Evolutionary conservation across 1,284 basidiomycete species (phyloP).

Genomic region (Puccinia triticina): DNA sequence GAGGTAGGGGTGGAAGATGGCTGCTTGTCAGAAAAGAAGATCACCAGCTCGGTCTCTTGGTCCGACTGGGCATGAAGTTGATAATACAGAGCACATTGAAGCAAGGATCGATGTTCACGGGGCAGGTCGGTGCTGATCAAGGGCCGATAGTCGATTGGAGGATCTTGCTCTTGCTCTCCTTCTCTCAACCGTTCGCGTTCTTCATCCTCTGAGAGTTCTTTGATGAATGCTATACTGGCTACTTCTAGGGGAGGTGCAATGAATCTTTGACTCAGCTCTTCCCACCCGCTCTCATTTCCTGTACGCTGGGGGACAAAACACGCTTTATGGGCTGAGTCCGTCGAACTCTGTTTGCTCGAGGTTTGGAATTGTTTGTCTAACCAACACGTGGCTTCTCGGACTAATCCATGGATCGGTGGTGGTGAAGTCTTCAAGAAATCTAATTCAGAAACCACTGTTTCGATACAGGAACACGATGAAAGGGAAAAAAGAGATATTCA

Average conservation of each 20-base stretch:
- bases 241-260: conserved; percentile 30
- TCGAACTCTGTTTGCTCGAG: not conserved
- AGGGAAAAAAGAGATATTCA: not conserved
- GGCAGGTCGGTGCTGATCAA: conserved; percentile 27
- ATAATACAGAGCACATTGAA: conserved; percentile 39
- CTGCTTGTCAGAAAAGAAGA: conserved; percentile 7
- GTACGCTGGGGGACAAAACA: conserved; percentile 31
- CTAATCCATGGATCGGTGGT: conserved; percentile 30
- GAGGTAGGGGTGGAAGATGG: not conserved
- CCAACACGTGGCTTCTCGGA: conserved; percentile 41
- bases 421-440: conserved; percentile 40
- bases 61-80: conserved; percentile 15
- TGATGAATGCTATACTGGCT: conserved; percentile 15
- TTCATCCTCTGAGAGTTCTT: not conserved
- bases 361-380: conserved; percentile 43
- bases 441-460: conserved; percentile 28
- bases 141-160: not conserved
- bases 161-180: not conserved
- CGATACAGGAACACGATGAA: not conserved
- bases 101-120: conserved; percentile 27
- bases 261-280: conserved; percentile 21
- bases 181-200: not conserved
- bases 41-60: conserved; percentile 16
- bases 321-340: not conserved
- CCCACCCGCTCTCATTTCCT: conserved; percentile 35